Percentiles rank a stretch among this genome's conserved stretches.
These are phyloP conservation scores for Cryptococcus floricola DNA, from an alignment of 1,284 basidiomycete genomes.

Conservation along the genomic window DNA sequence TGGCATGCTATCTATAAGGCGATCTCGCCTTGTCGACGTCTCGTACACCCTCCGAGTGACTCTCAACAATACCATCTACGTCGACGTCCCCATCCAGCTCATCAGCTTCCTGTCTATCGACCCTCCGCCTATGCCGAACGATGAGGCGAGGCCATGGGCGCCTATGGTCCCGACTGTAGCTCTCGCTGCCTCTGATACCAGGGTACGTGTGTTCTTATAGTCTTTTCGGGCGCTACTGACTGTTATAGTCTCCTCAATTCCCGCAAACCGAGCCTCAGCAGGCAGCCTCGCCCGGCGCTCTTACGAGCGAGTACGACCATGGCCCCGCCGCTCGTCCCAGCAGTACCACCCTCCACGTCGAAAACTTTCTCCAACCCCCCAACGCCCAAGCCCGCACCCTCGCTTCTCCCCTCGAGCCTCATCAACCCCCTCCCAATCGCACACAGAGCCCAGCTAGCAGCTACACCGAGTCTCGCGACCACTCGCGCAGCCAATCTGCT, in stretches of 20 bases:
- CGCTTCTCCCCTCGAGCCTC: background rate
- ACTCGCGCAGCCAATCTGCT: background rate
- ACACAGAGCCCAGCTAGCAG: constrained; percentile 15
- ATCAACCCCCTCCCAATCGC: constrained; percentile 8
- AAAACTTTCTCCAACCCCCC: constrained; percentile 30
- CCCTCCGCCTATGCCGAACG: constrained; percentile 43
- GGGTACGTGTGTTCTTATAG: no score
- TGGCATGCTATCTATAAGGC: constrained; percentile 69
- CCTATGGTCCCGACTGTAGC: no score
- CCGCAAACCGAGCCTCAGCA: no score
- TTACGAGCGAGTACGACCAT: no score
- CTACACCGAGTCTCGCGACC: constrained; percentile 12
- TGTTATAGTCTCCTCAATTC: no score
- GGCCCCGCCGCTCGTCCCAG: constrained; percentile 23
- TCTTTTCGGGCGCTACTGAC: no score
- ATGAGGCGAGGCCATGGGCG: no score
- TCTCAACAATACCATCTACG: constrained; percentile 60
- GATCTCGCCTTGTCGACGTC: constrained; percentile 73
- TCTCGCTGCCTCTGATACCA: no score
- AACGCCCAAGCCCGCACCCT: constrained; percentile 17
- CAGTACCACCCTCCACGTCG: constrained; percentile 41
- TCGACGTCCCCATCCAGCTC: constrained; percentile 45
- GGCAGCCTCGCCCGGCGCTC: no score
- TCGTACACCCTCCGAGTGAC: constrained; percentile 70
- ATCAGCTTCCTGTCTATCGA: constrained; percentile 50